Evolutionary conservation across 2,329 filamentous ascomycete species (phyloP), one percentile per base, ranked within the genome.

Genomic region (Stromatinia cepivora): DNA sequence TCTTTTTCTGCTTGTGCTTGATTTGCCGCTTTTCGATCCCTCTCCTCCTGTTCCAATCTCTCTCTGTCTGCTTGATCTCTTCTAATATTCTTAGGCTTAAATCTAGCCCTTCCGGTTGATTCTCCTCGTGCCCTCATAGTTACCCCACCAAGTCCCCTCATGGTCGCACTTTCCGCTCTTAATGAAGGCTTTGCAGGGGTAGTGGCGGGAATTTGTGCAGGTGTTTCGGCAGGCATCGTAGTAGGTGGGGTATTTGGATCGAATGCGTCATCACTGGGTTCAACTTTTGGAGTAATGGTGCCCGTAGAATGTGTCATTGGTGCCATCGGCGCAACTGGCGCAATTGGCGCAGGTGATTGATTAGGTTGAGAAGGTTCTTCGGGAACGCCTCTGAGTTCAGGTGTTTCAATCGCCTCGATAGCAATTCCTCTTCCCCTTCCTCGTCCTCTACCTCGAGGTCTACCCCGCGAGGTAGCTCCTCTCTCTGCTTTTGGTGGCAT

Each of bases 11-110:
- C 71, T 63, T 73, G 67, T 46, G 66, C 71, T 17, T 71, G 73
- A 28, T 54, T 65, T 22, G 69, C 54, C 67, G 62, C 72, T 15
- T 69, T 73, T 61, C 62, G 70, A 70, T 68, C 70, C 67, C 69
- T 67, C 45, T 72, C 73, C 15, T 73, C 68, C 28, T 67, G 53
- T 22, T 67, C 74, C 39, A 76, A 62, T 42, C 74, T 72, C 11
- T 76, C 72, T 53, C 75, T 69, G 63, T 76, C 76, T 8, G 52
- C 69, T 36, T 70, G 71, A 71, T 73, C 72, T 70, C 76, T 72
- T 52, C 77, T 69, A n/a, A 76, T 67, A 71, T 69, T 72, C 52
- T 76, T 77, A 7, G 78, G 78, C 67, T 79, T 79, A 69, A 79
- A 79, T 70, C 74, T 77, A 53, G 75, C 77, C 45, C 67, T 67